Percentiles rank a stretch among this genome's conserved stretches.
Evolutionary conservation across 805 yeast genomes (phyloP).

Genomic region (Candida railenensis): DNA sequence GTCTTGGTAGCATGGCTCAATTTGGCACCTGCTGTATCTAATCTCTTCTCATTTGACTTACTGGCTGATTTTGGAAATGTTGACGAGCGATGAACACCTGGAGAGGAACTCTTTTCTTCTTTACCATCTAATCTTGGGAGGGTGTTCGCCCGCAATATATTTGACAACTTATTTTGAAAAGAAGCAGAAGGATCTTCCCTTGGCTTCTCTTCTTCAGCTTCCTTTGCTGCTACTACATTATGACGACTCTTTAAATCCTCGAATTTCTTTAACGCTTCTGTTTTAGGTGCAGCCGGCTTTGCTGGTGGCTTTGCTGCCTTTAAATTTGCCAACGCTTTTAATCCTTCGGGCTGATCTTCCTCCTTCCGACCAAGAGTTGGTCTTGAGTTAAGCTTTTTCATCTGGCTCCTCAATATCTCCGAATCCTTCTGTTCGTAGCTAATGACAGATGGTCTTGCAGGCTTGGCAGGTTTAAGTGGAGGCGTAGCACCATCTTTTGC

Average conservation of each 20-base stretch:
- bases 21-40: slow-evolving; percentile 15
- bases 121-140: slow-evolving; percentile 15
- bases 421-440: slow-evolving; percentile 14
- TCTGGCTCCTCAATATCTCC: slow-evolving; percentile 15
- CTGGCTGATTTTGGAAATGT: slow-evolving; percentile 11
- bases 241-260: slow-evolving; percentile 10
- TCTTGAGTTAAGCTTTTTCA: slow-evolving; percentile 12
- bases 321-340: slow-evolving; percentile 13
- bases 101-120: too few species aligned
- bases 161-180: slow-evolving; percentile 24
- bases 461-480: slow-evolving; percentile 13
- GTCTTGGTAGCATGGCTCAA: slow-evolving; percentile 46
- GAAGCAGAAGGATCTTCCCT: background rate
- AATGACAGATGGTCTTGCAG: slow-evolving; percentile 16
- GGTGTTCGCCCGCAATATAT: slow-evolving; percentile 27
- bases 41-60: slow-evolving; percentile 15
- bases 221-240: slow-evolving; percentile 4
- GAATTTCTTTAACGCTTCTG: slow-evolving; percentile 24
- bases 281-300: slow-evolving; percentile 14
- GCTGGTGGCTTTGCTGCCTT: slow-evolving; percentile 14
- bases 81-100: background rate
- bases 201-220: slow-evolving; percentile 8
- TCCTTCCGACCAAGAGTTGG: background rate
- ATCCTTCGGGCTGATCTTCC: slow-evolving; percentile 13
- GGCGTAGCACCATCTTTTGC: background rate